Evolutionary conservation across 495 filamentous ascomycete genomes (phyloP).

Genomic region (Aspergillus affinis): DNA sequence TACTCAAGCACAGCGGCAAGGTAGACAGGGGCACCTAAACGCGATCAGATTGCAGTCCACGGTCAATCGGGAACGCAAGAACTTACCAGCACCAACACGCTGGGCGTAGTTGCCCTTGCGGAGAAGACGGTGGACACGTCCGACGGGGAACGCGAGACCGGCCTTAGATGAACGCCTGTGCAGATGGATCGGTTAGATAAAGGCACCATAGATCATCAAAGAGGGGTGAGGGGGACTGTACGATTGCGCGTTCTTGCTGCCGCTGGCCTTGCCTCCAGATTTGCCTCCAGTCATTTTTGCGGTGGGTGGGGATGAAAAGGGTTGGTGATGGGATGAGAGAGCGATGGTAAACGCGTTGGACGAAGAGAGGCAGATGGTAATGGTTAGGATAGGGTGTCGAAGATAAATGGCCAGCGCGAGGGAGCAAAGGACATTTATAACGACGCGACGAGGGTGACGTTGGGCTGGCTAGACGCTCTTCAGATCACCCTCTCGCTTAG

Average conservation of each 20-base stretch:
- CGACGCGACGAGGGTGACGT: slow-evolving; percentile 45
- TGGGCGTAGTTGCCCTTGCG: slow-evolving; percentile 99
- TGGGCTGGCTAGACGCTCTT: slow-evolving; percentile 36
- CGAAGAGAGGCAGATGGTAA: slow-evolving; percentile 21
- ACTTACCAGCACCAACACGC: slow-evolving; percentile 92
- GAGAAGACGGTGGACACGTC: slow-evolving; percentile 99
- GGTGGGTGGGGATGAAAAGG: slow-evolving; percentile 23
- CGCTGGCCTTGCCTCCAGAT: slow-evolving; percentile 97
- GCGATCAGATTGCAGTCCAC: slow-evolving; percentile 26
- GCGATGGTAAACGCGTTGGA: slow-evolving; percentile 4
- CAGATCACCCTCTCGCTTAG: slow-evolving; percentile 55
- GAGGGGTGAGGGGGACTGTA: slow-evolving; percentile 52
- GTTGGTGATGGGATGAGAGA: not conserved
- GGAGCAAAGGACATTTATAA: slow-evolving; percentile 48
- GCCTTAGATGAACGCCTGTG: slow-evolving; percentile 96
- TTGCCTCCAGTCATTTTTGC: slow-evolving; percentile 99
- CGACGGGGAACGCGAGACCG: slow-evolving; percentile 98
- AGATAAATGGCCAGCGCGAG: slow-evolving; percentile 33
- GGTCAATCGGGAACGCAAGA: not conserved
- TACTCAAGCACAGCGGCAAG: slow-evolving; percentile 98
- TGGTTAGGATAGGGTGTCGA: slow-evolving; percentile 26
- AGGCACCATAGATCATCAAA: slow-evolving; percentile 18
- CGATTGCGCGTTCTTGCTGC: slow-evolving; percentile 97
- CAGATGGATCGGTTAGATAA: slow-evolving; percentile 33
- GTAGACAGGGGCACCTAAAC: slow-evolving; percentile 86